Evolutionary conservation across 371 early-diverging fungal genomes (phyloP).

Genomic region (Quaeritorhiza haematococci): DNA sequence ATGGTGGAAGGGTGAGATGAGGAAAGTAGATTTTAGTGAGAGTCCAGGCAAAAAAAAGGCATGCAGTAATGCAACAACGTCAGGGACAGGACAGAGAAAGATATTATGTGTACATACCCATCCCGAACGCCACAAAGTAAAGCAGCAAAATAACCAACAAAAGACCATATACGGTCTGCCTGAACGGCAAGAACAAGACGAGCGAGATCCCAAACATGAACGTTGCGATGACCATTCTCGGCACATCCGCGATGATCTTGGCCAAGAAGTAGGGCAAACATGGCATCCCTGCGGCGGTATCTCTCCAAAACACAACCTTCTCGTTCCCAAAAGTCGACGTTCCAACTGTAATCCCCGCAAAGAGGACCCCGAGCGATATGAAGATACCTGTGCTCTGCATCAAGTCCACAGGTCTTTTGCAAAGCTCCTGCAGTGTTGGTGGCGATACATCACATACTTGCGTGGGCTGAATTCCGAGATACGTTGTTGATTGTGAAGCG

Average conservation of each 20-base stretch:
- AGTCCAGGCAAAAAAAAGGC: neutral
- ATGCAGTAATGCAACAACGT: neutral
- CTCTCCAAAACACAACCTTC: constrained; percentile 31
- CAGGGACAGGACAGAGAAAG: neutral
- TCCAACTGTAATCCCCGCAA: constrained; percentile 35
- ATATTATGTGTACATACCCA: constrained; percentile 1
- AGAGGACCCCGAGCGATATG: constrained; percentile 25
- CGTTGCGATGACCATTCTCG: constrained; percentile 31
- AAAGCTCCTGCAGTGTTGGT: constrained; percentile 15
- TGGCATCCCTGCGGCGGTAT: constrained; percentile 30
- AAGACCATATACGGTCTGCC: neutral
- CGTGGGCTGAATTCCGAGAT: constrained; percentile 15
- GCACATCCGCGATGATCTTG: constrained; percentile 24
- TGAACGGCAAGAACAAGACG: constrained; percentile 17
- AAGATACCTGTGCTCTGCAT: constrained; percentile 23
- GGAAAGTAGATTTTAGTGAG: neutral
- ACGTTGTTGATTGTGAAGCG: constrained; percentile 24
- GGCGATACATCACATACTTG: neutral
- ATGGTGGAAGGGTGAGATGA: no score
- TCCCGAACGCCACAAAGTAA: constrained; percentile 25
- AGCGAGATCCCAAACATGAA: constrained; percentile 16
- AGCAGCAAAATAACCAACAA: constrained; percentile 14
- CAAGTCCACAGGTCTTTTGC: constrained; percentile 12
- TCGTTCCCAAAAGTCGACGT: constrained; percentile 42
- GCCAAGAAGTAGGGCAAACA: constrained; percentile 31